Conservation (phyloP, 371 early-diverging fungal species). For the Lichtheimia corymbifera region DNA sequence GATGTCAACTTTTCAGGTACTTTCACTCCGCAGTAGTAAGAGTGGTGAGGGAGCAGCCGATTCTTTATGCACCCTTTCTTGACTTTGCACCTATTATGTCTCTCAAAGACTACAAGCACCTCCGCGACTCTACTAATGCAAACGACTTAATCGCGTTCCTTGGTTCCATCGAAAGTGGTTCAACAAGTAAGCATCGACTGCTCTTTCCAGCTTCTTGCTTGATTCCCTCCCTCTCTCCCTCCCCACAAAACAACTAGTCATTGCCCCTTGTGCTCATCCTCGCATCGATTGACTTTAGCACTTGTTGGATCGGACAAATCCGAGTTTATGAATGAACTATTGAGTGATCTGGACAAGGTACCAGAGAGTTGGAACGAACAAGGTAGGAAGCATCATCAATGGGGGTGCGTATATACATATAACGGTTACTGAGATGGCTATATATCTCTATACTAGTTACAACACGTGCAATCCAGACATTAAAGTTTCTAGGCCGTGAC, state of each 20-base stretch:
- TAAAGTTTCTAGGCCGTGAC: constrained; percentile 10
- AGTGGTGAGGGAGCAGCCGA: too few species aligned
- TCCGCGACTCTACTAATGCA: background rate
- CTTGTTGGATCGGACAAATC: background rate
- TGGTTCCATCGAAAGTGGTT: background rate
- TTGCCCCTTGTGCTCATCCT: background rate
- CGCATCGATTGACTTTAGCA: background rate
- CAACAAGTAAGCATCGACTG: background rate
- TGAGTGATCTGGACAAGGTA: background rate
- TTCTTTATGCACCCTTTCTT: background rate
- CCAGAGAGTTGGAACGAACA: constrained; percentile 3
- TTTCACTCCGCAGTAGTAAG: too few species aligned
- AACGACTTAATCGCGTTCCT: constrained; percentile 3
- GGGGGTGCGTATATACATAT: too few species aligned
- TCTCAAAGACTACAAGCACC: constrained; percentile 1
- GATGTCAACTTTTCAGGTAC: too few species aligned
- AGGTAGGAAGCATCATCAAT: background rate
- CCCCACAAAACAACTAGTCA: background rate
- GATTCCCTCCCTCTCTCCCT: background rate
- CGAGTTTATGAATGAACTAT: background rate
- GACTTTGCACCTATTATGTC: constrained; percentile 6
- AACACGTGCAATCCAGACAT: constrained; percentile 9
- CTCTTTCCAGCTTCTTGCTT: background rate
- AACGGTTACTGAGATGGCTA: too few species aligned
- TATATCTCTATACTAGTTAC: constrained; percentile 3